Conservation (phyloP, 2,329 filamentous ascomycete species). For the Paraphoma chrysanthemicola region DNA sequence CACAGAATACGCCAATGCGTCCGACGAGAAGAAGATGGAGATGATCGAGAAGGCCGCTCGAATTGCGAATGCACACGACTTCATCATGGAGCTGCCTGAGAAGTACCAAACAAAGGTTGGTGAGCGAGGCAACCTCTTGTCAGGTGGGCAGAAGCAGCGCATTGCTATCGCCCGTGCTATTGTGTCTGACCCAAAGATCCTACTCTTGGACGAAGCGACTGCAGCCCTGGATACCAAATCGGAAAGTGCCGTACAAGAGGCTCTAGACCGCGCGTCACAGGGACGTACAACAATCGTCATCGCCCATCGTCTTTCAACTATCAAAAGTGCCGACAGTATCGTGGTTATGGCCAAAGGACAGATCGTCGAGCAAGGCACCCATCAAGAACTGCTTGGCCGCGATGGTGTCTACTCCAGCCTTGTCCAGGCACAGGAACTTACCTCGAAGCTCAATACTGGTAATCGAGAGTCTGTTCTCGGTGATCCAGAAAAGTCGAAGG, state of each 20-base stretch:
- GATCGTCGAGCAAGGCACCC: slow-evolving; percentile 93
- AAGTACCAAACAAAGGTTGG: slow-evolving; percentile 96
- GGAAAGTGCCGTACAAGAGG: slow-evolving; percentile 92
- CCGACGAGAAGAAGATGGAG: slow-evolving; percentile 71
- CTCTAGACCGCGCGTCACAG: slow-evolving; percentile 82
- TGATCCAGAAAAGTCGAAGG: slow-evolving; percentile 26
- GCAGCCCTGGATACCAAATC: slow-evolving; percentile 93
- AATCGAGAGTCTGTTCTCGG: slow-evolving; percentile 28
- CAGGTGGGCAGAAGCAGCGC: slow-evolving; percentile 95
- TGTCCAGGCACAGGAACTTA: slow-evolving; percentile 79
- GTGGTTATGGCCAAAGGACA: slow-evolving; percentile 85
- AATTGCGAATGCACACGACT: slow-evolving; percentile 94
- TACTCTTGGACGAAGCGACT: slow-evolving; percentile 94
- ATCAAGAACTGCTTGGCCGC: slow-evolving; percentile 76
- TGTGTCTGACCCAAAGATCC: slow-evolving; percentile 88
- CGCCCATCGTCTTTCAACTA: slow-evolving; percentile 92
- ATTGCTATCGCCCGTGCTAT: slow-evolving; percentile 93
- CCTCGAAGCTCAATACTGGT: slow-evolving; percentile 27
- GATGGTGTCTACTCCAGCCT: slow-evolving; percentile 81
- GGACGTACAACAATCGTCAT: slow-evolving; percentile 96
- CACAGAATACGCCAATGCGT: slow-evolving; percentile 72
- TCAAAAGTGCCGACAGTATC: slow-evolving; percentile 93
- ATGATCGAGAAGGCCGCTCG: slow-evolving; percentile 82
- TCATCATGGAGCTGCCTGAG: slow-evolving; percentile 81
- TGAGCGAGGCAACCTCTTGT: slow-evolving; percentile 89